phyloP scores from a whole-genome alignment of 177 flowering plant genomes.

The Telopea speciosissima region DNA sequence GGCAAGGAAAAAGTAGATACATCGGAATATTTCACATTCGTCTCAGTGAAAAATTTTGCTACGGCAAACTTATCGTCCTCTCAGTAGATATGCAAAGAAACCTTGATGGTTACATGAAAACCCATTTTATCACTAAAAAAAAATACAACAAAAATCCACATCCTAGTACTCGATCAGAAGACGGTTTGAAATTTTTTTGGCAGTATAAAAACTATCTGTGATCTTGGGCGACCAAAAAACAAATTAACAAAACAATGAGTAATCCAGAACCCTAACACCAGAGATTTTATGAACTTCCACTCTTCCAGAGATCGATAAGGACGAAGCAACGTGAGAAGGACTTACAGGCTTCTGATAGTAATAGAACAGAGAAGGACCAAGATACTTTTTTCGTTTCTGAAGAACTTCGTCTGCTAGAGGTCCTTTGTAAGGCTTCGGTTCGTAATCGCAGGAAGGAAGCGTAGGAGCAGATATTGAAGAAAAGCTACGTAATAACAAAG shows the following conservation, averaged over 20 bases:
- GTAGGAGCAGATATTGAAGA: constrained; percentile 32
- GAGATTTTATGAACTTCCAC: neutral
- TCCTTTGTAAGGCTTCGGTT: constrained; percentile 69
- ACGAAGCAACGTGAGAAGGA: neutral
- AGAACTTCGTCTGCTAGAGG: constrained; percentile 67
- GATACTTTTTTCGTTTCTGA: constrained; percentile 65
- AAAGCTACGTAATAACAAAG: constrained; percentile 10
- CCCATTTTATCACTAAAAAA: neutral
- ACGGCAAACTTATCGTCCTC: no score
- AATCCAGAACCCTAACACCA: constrained; percentile 6
- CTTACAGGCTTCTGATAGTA: constrained; percentile 86
- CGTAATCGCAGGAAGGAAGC: constrained; percentile 66
- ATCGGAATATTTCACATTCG: neutral
- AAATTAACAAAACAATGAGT: neutral
- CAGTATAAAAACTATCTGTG: no score
- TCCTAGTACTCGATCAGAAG: no score
- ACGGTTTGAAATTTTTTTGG: no score
- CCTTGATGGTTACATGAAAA: neutral
- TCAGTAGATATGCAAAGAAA: no score
- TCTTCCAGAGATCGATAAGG: neutral
- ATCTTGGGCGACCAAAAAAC: no score
- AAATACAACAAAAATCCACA: neutral
- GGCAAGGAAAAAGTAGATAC: neutral
- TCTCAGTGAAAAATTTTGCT: neutral
- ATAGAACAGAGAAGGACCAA: constrained; percentile 85